Base-by-base conservation (phyloP, 2,329 filamentous ascomycete genomes). In the Aureobasidium lini region DNA sequence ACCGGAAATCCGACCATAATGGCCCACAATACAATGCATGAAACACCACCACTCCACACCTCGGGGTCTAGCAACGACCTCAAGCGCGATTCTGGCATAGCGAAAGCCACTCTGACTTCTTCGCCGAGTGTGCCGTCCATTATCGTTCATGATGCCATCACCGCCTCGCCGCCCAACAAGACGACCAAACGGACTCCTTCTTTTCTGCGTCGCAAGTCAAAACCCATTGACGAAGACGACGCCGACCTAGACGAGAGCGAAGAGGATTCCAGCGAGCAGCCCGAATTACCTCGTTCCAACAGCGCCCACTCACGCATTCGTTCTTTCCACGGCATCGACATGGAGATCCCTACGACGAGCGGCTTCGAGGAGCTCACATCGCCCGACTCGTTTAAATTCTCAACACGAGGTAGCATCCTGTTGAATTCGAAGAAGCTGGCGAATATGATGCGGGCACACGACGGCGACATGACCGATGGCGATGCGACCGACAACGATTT, bases 351-450 rank as follows among this genome's bases (percentile, higher is more conserved):
- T 4, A 76, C 75, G 37, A 75, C 73, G 58, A 40, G 32, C 6
- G 81, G 80, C 40, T 69, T 85, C 31, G 76, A 77, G n/a, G 80
- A 79, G 37, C 65, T 82, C 58, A 75, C 74, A 15, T 70, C 72
- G n/a, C 71, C 76, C 39, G 75, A 76, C 56, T 76, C 79, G 42
- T 71, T 86, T 62, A 77, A 79, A 47, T 86, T 86, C 65, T 84
- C 82, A 11, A 82, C 80, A 59, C 74, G 83, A 59, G 83, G 83
- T 54, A 85, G 82, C 70, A 76, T 85, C 69, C 70, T 85, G 62
- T 70, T 82, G 63, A 79, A 77, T 34, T 80, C 79, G 10, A 78
- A 78, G 68, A 79, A 77, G 23, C 34, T 29, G 37, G 65, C 65
- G 47, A 65, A 68, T 10, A 61, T 70, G 59, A 65, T 70, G 43